A percentile compares a stretch with the other conserved stretches of the same genome.
Conservation (phyloP, 768 basidiomycete genomes). For the Boletus pseudo-olivaceus region DNA sequence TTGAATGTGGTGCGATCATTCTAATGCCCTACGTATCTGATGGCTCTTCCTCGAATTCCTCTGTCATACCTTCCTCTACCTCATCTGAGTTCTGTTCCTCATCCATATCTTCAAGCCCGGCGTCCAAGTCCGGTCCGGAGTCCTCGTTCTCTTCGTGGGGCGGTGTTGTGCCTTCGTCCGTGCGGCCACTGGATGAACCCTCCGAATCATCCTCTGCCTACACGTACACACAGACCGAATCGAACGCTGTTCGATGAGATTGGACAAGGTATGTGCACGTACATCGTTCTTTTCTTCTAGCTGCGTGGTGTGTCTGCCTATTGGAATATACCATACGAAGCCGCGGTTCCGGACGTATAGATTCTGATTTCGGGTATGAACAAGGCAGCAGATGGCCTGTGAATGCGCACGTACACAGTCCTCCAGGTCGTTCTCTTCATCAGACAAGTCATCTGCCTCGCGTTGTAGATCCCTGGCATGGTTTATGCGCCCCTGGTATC, state of each 20-base stretch:
- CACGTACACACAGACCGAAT: not conserved
- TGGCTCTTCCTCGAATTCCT: constrained; percentile 53
- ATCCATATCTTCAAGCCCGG: constrained; percentile 42
- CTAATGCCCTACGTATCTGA: constrained; percentile 15
- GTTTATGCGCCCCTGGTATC: constrained; percentile 55
- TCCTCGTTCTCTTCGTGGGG: constrained; percentile 40
- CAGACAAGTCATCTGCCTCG: constrained; percentile 81
- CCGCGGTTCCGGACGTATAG: constrained; percentile 61
- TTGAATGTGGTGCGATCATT: not conserved
- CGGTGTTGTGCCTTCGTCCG: constrained; percentile 27
- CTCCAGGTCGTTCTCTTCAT: constrained; percentile 81
- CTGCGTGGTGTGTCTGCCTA: constrained; percentile 68
- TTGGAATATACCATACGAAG: constrained; percentile 64
- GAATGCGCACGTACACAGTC: constrained; percentile 49
- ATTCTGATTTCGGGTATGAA: constrained; percentile 40
- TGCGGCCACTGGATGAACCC: constrained; percentile 30
- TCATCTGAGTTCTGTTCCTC: constrained; percentile 40
- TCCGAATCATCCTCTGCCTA: constrained; percentile 38
- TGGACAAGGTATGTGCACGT: constrained; percentile 15
- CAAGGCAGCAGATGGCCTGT: not conserved
- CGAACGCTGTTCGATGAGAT: not conserved
- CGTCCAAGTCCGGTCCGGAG: constrained; percentile 35
- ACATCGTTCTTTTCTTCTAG: constrained; percentile 87
- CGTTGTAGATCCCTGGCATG: constrained; percentile 63
- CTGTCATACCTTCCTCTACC: constrained; percentile 44